These are phyloP conservation scores for Podila epicladia DNA, from an alignment of 192 early-diverging fungal genomes.

Conservation along the genomic window DNA sequence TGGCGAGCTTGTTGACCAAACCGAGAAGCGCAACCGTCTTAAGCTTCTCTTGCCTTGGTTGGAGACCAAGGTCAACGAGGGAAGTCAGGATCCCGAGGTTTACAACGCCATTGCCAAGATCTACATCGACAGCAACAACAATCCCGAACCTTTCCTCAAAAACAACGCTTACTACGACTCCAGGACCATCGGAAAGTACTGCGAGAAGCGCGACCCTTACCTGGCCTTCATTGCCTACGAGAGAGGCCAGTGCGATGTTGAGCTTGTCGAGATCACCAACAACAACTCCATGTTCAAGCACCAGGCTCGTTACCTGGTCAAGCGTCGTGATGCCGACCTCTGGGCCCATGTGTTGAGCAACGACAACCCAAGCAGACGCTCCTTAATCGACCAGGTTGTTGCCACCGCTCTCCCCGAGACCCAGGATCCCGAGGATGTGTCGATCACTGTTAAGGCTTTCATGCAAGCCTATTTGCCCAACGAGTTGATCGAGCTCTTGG, in stretches of 20 bases:
- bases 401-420: slow-evolving; percentile 91
- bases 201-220: slow-evolving; percentile 98
- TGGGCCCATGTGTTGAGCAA: slow-evolving; percentile 84
- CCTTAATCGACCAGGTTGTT: slow-evolving; percentile 94
- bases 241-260: slow-evolving; percentile 91
- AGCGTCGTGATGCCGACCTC: slow-evolving; percentile 80
- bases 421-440: slow-evolving; percentile 95
- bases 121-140: slow-evolving; percentile 99
- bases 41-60: slow-evolving; percentile 97
- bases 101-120: slow-evolving; percentile 99
- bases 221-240: slow-evolving; percentile 90
- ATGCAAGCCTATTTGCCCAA: slow-evolving; percentile 94
- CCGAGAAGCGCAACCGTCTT: slow-evolving; percentile 96
- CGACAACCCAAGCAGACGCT: slow-evolving; percentile 82
- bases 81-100: slow-evolving; percentile 87
- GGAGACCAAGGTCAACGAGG: slow-evolving; percentile 88
- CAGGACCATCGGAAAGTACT: slow-evolving; percentile 95
- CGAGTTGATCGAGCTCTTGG: slow-evolving; percentile 95
- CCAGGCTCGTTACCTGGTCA: slow-evolving; percentile 93
- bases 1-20: slow-evolving; percentile 86
- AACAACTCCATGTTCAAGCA: slow-evolving; percentile 99
- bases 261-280: slow-evolving; percentile 93
- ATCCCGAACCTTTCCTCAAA: slow-evolving; percentile 94
- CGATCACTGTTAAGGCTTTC: slow-evolving; percentile 96
- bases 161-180: slow-evolving; percentile 90